phyloP scores from a whole-genome alignment of 2,329 filamentous ascomycete species.

The Diaporthe sp. region DNA sequence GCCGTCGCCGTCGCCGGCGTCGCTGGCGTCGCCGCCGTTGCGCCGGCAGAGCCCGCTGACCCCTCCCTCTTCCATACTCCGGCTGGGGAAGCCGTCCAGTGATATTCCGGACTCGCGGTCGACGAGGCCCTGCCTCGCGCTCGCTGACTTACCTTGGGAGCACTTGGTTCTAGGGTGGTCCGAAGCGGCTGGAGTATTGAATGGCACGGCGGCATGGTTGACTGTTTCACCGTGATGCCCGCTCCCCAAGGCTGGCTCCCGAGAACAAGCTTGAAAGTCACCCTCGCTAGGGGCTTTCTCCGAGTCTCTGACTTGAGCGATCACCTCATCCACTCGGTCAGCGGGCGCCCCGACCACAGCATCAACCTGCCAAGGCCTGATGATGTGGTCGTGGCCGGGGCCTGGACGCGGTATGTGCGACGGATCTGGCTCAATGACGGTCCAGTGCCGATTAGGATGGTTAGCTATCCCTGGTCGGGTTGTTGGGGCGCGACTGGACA shows the following conservation, averaged over 20 bases:
- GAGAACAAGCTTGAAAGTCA: not conserved
- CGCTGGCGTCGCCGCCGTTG: not conserved
- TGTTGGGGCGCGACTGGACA: not conserved
- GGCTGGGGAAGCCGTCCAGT: not conserved
- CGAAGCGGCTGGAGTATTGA: not conserved
- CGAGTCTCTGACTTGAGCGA: not conserved
- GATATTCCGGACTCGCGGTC: not conserved
- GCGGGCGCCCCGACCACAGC: not conserved
- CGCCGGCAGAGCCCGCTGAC: not conserved
- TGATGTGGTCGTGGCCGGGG: not conserved
- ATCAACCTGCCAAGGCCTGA: not conserved
- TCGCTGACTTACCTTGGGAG: not conserved
- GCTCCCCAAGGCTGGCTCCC: not conserved
- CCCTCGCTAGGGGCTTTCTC: not conserved
- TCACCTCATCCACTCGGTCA: not conserved
- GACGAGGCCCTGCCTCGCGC: not conserved
- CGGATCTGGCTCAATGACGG: not conserved
- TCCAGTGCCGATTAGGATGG: not conserved
- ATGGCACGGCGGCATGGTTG: no score
- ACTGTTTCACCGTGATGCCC: not conserved
- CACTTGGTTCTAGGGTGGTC: rapidly evolving
- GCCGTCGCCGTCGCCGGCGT: not conserved
- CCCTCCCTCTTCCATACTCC: not conserved
- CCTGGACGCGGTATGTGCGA: not conserved
- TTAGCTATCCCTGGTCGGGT: not conserved